Evolutionary conservation across 495 filamentous ascomycete genomes (phyloP).

Genomic region (Aspergillus bertholletiae): DNA sequence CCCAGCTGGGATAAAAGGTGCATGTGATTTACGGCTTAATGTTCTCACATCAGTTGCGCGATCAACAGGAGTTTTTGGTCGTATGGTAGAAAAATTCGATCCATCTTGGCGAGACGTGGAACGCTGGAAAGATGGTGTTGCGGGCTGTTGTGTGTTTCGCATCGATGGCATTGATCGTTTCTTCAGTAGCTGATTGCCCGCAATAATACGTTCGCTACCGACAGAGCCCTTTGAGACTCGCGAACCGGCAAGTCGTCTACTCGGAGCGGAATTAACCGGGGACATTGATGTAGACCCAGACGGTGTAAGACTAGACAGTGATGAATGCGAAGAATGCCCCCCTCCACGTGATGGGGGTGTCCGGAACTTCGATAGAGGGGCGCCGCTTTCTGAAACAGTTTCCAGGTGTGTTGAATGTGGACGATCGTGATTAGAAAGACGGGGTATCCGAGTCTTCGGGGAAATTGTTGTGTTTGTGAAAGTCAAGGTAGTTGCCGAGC

Average conservation of each 20-base stretch:
- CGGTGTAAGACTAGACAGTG: slow-evolving; percentile 60
- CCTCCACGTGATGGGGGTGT: slow-evolving; percentile 62
- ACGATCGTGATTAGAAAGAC: slow-evolving; percentile 61
- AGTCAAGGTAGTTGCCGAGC: slow-evolving; percentile 77
- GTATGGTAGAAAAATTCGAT: slow-evolving; percentile 33
- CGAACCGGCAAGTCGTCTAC: slow-evolving; percentile 53
- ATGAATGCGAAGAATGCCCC: slow-evolving; percentile 63
- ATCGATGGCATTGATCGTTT: slow-evolving; percentile 89
- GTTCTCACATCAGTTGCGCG: slow-evolving; percentile 52
- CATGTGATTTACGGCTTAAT: slow-evolving; percentile 54
- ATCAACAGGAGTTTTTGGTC: slow-evolving; percentile 74
- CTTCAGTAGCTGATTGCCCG: slow-evolving; percentile 70
- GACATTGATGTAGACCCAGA: slow-evolving; percentile 49
- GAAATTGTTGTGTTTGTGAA: slow-evolving; percentile 69
- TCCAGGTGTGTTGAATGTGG: slow-evolving; percentile 72
- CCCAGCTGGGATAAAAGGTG: slow-evolving; percentile 81
- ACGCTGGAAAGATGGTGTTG: slow-evolving; percentile 33
- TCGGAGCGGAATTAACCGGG: slow-evolving; percentile 50
- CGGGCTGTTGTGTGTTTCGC: slow-evolving; percentile 44
- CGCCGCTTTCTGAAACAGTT: slow-evolving; percentile 89
- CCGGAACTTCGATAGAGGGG: slow-evolving; percentile 55
- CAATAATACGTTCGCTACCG: slow-evolving; percentile 60
- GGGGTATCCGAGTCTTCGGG: slow-evolving; percentile 55
- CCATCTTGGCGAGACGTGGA: slow-evolving; percentile 40
- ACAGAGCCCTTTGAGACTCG: slow-evolving; percentile 53